Base-by-base conservation (phyloP, 176 grass and related monocot species). In the Typha latifolia region DNA sequence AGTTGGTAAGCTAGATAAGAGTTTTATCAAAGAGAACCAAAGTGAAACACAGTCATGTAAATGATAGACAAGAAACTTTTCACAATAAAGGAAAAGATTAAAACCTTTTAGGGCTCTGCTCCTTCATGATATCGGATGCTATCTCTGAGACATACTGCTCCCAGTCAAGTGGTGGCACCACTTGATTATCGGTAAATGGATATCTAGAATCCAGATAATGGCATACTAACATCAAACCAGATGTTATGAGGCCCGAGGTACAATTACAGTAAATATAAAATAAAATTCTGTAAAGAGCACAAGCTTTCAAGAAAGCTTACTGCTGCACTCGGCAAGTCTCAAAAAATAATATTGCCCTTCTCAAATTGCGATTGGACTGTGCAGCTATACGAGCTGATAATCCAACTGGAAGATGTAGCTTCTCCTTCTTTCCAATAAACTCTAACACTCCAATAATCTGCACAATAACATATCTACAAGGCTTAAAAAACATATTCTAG, bases 81-180 rank as follows among this genome's bases (percentile, higher is more conserved):
- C 53, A 59, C n/a, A 59, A 6, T 21, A 59, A n/a, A 4, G 53
- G 49, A 51, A 71, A 63, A 76, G 34, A 22, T 29, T 20, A 16
- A 10, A 57, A 99, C 94, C 84, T 99, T 85, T 99, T 99, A 70
- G 94, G 94, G 66, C 86, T 99, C 79, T 99, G 94, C 68, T 99
- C 94, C 76, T 78, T 90, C 68, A 99, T 73, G 68, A 99, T 85
- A 73, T 99, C 94, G 74, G 85, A 78, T 62, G 86, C 89, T 62
- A 99, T 93, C 80, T 90, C 88, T 48, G 84, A 90, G 10, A 99
- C 78, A 22, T 99, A 91, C 69, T 90, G 86, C 86, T 99, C 94
- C 94, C 94, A 99, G 53, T 99, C 94, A 80, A 99, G 84, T 47
- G 94, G 89, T 34, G 89, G 86, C 1, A 79, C 72, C 5, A 69